phyloP scores from a whole-genome alignment of 1,284 basidiomycete genomes.

The Pascua sp. region DNA sequence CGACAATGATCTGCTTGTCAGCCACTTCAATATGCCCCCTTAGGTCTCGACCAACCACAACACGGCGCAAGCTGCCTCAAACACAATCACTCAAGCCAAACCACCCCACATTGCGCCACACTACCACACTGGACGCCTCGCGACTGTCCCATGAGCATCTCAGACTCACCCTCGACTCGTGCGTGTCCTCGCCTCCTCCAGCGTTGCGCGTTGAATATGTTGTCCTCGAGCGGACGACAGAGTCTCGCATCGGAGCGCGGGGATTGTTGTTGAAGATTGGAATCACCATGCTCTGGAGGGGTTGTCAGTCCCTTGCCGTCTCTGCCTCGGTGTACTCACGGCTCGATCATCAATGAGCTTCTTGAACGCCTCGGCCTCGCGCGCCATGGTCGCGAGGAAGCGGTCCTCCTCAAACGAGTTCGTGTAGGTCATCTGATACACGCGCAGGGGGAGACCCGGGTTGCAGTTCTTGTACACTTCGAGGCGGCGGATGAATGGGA shows the following conservation, averaged over 20 bases:
- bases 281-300: slow-evolving; percentile 79
- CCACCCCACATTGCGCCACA: too few species aligned
- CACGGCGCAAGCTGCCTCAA: too few species aligned
- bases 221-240: slow-evolving; percentile 70
- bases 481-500: slow-evolving; percentile 85
- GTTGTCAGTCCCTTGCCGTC: not conserved
- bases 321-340: slow-evolving; percentile 54
- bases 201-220: slow-evolving; percentile 78
- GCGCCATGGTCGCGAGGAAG: slow-evolving; percentile 80
- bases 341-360: slow-evolving; percentile 86
- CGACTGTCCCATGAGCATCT: too few species aligned
- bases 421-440: slow-evolving; percentile 92
- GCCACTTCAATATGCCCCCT: not conserved
- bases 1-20: slow-evolving; percentile 74
- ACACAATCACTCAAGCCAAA: too few species aligned
- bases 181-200: slow-evolving; percentile 68
- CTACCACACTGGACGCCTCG: too few species aligned
- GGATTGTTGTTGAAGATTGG: slow-evolving; percentile 81
- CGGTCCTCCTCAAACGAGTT: slow-evolving; percentile 94
- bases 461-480: slow-evolving; percentile 84
- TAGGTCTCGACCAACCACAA: too few species aligned
- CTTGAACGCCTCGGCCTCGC: slow-evolving; percentile 94
- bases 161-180: slow-evolving; percentile 63
- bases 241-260: slow-evolving; percentile 50
- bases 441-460: slow-evolving; percentile 75